A percentile compares a stretch with the other conserved stretches of the same genome.
These are phyloP conservation scores for Didymellaceae sp. DNA, from an alignment of 2,329 filamentous ascomycete genomes.

Conservation along the genomic window DNA sequence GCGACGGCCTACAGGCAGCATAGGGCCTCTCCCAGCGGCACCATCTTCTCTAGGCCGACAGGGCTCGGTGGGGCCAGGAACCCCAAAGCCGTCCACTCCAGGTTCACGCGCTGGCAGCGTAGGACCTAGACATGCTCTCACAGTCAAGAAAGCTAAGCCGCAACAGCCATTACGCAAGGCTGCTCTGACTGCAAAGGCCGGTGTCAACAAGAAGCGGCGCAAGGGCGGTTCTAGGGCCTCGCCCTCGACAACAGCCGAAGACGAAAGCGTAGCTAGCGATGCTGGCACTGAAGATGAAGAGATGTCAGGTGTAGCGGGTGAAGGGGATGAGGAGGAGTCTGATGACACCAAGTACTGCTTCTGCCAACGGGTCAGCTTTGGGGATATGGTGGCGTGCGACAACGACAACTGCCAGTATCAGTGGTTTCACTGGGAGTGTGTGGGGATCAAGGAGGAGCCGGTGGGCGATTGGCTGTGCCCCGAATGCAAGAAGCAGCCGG, in stretches of 20 bases:
- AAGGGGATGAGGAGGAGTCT: slow-evolving; percentile 68
- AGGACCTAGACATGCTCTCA: slow-evolving; percentile 59
- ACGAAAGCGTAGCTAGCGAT: slow-evolving; percentile 61
- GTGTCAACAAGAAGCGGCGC: slow-evolving; percentile 47
- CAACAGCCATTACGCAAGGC: slow-evolving; percentile 55
- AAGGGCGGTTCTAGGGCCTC: slow-evolving; percentile 48
- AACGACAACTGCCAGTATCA: slow-evolving; percentile 81
- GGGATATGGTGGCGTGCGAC: slow-evolving; percentile 89
- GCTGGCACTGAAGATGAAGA: slow-evolving; percentile 52
- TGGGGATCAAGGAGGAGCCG: slow-evolving; percentile 58
- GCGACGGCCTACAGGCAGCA: slow-evolving; percentile 60
- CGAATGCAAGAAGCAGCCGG: slow-evolving; percentile 47
- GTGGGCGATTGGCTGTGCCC: slow-evolving; percentile 60
- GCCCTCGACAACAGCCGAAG: slow-evolving; percentile 55
- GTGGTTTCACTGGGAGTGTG: slow-evolving; percentile 83
- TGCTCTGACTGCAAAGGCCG: slow-evolving; percentile 44
- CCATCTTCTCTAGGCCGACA: slow-evolving; percentile 65
- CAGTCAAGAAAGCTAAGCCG: slow-evolving; percentile 62
- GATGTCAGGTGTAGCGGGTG: slow-evolving; percentile 58
- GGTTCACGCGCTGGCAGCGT: slow-evolving; percentile 65
- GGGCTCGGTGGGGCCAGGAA: slow-evolving; percentile 67
- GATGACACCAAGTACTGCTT: slow-evolving; percentile 81
- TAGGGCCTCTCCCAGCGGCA: slow-evolving; percentile 60
- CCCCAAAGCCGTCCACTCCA: slow-evolving; percentile 64
- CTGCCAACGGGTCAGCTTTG: slow-evolving; percentile 83